phyloP scores from a whole-genome alignment of 169 alveolate genomes.

The Plasmodium vivax region DNA sequence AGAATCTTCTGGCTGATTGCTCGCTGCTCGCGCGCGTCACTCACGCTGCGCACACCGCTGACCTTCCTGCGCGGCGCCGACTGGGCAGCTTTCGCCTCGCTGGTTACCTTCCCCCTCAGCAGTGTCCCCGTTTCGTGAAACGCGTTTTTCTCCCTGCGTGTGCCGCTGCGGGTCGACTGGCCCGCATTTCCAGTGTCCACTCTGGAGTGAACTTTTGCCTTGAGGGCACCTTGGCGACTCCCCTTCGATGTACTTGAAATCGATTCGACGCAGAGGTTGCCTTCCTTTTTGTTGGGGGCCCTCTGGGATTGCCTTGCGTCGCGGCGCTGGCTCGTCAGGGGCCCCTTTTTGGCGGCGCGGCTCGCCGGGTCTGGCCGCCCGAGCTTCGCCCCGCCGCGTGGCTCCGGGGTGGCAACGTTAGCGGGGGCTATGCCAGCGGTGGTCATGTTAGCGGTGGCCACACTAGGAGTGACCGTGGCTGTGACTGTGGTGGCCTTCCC shows the following conservation, averaged over 20 bases:
- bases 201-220: background rate
- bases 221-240: background rate
- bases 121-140: background rate
- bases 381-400: background rate
- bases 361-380: background rate
- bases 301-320: background rate
- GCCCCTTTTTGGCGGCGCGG: background rate
- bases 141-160: background rate
- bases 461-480: no score
- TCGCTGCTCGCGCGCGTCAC: slow-evolving; percentile 1
- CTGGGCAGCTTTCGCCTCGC: background rate
- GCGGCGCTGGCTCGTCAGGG: background rate
- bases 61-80: background rate
- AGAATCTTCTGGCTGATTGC: slow-evolving; percentile 46
- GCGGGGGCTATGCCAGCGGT: background rate
- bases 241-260: background rate
- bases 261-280: background rate
- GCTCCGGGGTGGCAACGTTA: background rate
- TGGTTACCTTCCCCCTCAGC: background rate
- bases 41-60: background rate
- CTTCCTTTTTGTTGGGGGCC: background rate
- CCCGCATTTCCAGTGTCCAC: background rate
- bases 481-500: background rate
- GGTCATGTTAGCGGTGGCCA: no score
- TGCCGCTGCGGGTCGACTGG: background rate